Evolutionary conservation across 257 asterid genomes (phyloP).

Genomic region (Mitragyna speciosa): DNA sequence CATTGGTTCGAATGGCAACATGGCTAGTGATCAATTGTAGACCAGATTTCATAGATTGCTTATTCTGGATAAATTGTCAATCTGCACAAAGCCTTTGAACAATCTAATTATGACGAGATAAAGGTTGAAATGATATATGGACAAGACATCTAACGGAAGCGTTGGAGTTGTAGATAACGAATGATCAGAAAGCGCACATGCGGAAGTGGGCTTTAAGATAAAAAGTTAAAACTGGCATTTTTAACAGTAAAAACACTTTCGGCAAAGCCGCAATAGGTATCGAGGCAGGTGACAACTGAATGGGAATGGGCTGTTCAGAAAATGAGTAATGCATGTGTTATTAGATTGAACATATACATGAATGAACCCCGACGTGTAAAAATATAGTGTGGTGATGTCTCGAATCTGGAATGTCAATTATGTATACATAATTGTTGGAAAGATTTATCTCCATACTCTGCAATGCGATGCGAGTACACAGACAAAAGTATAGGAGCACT

Average conservation of each 20-base stretch:
- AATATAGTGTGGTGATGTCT: not conserved
- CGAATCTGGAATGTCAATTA: too few species aligned
- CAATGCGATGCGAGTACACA: too few species aligned
- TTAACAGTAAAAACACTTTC: conserved; percentile 3
- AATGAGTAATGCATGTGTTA: not conserved
- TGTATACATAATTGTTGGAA: too few species aligned
- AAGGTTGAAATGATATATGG: not conserved
- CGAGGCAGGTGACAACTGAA: not conserved
- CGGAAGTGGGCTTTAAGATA: not conserved
- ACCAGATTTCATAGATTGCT: not conserved
- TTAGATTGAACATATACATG: not conserved
- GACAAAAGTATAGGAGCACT: too few species aligned
- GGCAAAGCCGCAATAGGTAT: not conserved
- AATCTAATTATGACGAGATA: not conserved
- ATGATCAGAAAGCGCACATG: not conserved
- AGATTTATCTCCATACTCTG: too few species aligned
- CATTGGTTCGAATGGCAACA: not conserved
- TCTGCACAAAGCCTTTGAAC: not conserved
- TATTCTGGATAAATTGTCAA: not conserved
- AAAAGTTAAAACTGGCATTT: not conserved
- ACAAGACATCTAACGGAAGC: not conserved
- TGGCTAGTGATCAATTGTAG: not conserved
- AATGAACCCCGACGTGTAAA: too few species aligned
- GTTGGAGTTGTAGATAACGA: not conserved
- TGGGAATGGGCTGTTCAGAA: too few species aligned